Base-by-base conservation (phyloP, 345 rosid species). In the Eucalyptus curtisii region DNA sequence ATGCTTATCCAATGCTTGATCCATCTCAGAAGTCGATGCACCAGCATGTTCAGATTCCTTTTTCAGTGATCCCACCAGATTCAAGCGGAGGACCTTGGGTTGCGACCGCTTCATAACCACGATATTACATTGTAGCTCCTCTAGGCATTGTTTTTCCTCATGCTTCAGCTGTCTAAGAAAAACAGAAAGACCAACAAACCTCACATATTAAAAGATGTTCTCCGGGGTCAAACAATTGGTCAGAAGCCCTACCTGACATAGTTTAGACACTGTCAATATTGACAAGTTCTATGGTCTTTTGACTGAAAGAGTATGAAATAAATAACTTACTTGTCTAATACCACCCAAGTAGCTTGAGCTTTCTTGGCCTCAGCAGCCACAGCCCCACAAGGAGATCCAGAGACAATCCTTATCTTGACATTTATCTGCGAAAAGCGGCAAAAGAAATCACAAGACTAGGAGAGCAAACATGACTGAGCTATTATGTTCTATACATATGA, bases 121-220 rank as follows among this genome's bases (percentile, higher is more conserved):
- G 88, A 98, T 97, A 94, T 98, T 98, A 90, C 99, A 98, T 61
- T 98, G 99, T 90, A 98, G 91, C 91, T 97, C 99, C 88, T 98
- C 99, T 92, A 95, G 96, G 94, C 99, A 96, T 86, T 93, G 87
- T 90, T 95, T 98, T 91, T 95, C 99, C 92, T 98, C 99, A 1
- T 93, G 91, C 91, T 93, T 98, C 68, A 98, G 95, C 88, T 98
- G 99, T 89, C 99, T 98, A 30, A 45, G 50, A 50, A 7, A 57
- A 40, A 76, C 14, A 76, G 47, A 13, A 76, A 76, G 82, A 40
- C 47, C 82, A 76, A 40, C 82, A 76, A 20, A 20, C 47, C 11
- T 76, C 82, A 10, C 27, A 10, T 40, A 20, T 37, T 76, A 37
- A 40, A 37, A 40, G 82, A 76, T 37, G 27, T 76, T 76, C 13